Evolutionary conservation across 2,329 filamentous ascomycete genomes (phyloP).

Genomic region (Apiospora pterosperma): DNA sequence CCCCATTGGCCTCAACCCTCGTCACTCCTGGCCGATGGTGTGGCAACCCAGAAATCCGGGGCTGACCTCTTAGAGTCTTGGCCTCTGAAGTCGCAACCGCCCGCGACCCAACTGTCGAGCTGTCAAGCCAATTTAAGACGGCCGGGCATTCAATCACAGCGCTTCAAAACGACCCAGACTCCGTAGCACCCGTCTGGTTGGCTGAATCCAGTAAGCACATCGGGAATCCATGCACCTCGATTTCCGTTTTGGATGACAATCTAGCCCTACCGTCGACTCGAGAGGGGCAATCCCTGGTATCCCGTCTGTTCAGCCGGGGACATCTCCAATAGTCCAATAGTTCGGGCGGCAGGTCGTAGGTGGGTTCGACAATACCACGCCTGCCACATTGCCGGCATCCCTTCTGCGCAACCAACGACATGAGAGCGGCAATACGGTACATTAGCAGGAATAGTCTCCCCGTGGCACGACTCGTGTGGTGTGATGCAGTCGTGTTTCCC

Average conservation of each 20-base stretch:
- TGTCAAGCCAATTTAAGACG: background rate
- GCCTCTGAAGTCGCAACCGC: background rate
- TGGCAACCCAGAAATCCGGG: background rate
- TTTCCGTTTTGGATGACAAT: background rate
- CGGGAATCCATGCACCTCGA: background rate
- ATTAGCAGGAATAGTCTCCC: background rate
- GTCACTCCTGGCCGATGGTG: background rate
- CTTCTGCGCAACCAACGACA: background rate
- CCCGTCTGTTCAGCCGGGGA: constrained; percentile 4
- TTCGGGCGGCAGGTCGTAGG: constrained; percentile 10
- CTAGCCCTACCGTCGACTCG: background rate
- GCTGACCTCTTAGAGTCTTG: background rate
- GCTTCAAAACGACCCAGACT: constrained; percentile 5
- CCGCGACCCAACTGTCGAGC: constrained; percentile 7
- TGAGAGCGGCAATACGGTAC: background rate
- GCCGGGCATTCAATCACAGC: constrained; percentile 5
- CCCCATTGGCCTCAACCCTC: background rate
- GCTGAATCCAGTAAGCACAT: background rate
- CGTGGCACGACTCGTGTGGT: background rate
- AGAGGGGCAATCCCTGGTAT: background rate
- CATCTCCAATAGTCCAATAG: constrained; percentile 8
- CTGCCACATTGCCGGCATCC: background rate
- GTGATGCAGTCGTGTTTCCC: background rate
- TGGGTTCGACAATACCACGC: constrained; percentile 4
- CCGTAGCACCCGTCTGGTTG: constrained; percentile 3